phyloP scores from a whole-genome alignment of 164 flowering plant species.

The Nymphaea colorata region DNA sequence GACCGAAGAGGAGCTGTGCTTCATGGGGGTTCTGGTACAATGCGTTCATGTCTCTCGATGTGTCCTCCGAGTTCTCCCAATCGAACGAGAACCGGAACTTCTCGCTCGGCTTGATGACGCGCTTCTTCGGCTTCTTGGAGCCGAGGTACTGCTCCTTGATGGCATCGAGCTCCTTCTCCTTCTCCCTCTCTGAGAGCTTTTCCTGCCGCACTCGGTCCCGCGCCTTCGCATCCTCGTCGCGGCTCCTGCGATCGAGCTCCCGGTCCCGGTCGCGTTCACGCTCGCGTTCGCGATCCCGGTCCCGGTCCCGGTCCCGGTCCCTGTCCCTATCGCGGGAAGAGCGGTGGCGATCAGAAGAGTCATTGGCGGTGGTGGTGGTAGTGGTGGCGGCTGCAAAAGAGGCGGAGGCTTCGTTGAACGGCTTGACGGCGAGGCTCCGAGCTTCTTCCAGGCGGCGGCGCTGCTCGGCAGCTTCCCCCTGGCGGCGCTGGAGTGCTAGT shows the following conservation, averaged over 20 bases:
- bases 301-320: constrained; percentile 32
- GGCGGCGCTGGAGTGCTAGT: constrained; percentile 60
- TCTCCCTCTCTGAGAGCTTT: constrained; percentile 12
- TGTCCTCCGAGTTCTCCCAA: constrained; percentile 95
- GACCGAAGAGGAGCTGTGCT: constrained; percentile 75
- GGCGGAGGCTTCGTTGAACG: background rate
- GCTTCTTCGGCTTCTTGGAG: constrained; percentile 81
- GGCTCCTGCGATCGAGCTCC: background rate
- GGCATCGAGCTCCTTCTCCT: constrained; percentile 35
- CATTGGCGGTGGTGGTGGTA: constrained; percentile 14
- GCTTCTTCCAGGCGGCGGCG: constrained; percentile 23
- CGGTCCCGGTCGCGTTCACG: constrained; percentile 42
- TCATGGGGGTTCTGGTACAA: constrained; percentile 93
- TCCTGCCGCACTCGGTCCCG: constrained; percentile 33
- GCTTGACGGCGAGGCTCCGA: background rate
- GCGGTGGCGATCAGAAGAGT: constrained; percentile 26
- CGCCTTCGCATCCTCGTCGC: constrained; percentile 41
- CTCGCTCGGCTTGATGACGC: constrained; percentile 87
- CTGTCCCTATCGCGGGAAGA: constrained; percentile 15
- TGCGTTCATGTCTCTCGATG: constrained; percentile 73
- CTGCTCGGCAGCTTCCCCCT: constrained; percentile 26
- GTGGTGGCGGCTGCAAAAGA: constrained; percentile 2
- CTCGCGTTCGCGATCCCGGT: constrained; percentile 31
- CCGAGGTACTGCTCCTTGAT: constrained; percentile 94
- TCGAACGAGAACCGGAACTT: constrained; percentile 89